Percentiles rank a stretch among this genome's conserved stretches.
These are phyloP conservation scores for Dalbergia oliveri DNA, from an alignment of 306 rosid genomes.

Conservation along the genomic window DNA sequence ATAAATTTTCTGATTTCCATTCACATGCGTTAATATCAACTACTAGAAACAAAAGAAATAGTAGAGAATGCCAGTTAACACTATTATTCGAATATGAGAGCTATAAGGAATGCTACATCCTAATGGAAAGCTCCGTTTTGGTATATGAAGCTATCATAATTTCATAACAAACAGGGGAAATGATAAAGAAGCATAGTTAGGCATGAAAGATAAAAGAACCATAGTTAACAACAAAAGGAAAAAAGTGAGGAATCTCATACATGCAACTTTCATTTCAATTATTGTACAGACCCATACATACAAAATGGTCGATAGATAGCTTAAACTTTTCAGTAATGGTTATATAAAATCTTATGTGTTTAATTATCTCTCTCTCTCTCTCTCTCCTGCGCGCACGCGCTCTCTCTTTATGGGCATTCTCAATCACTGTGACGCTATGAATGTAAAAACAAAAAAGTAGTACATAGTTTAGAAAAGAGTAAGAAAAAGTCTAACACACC, in stretches of 20 bases:
- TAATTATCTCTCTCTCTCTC: too few species aligned
- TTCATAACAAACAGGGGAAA: not conserved
- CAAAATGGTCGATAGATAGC: constrained; percentile 1
- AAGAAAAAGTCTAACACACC: constrained; percentile 53
- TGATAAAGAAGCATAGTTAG: not conserved
- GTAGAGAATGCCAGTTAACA: not conserved
- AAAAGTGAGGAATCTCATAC: constrained; percentile 6
- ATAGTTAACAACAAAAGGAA: not conserved
- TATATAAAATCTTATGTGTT: constrained; percentile 7
- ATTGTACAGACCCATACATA: not conserved
- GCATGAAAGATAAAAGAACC: not conserved
- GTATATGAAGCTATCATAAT: not conserved
- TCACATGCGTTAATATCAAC: constrained; percentile 21
- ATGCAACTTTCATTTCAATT: not conserved
- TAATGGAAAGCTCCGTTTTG: constrained; percentile 1
- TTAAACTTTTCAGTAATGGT: constrained; percentile 3
- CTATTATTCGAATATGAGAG: not conserved
- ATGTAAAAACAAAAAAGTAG: constrained; percentile 4
- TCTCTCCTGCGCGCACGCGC: too few species aligned
- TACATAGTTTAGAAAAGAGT: not conserved
- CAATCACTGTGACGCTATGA: constrained; percentile 9
- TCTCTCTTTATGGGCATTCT: too few species aligned
- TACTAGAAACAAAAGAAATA: not conserved
- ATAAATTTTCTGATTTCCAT: not conserved
- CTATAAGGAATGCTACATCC: constrained; percentile 13